Evolutionary conservation across 2,329 filamentous ascomycete genomes (phyloP).

Genomic region (Didymella pinodella): DNA sequence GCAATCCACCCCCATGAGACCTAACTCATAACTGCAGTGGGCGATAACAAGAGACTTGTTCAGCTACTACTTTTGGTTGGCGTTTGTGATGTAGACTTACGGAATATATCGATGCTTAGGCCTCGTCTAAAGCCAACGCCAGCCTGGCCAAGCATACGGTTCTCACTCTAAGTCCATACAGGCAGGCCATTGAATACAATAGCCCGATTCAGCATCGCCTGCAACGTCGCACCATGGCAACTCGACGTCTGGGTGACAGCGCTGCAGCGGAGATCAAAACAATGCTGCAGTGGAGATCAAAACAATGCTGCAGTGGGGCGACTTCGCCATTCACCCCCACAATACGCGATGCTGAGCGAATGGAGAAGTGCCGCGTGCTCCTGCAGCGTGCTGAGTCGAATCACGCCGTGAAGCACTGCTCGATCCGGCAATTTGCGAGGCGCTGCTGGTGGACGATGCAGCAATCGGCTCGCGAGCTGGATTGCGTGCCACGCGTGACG

Average conservation of each 20-base stretch:
- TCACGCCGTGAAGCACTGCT: conserved; percentile 8
- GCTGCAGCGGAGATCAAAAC: conserved; percentile 23
- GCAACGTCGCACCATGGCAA: conserved; percentile 2
- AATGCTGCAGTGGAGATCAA: conserved; percentile 19
- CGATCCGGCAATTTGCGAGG: conserved; percentile 15
- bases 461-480: conserved; percentile 18
- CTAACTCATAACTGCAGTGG: too few species aligned
- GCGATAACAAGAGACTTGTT: too few species aligned
- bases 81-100: too few species aligned
- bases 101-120: too few species aligned
- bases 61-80: too few species aligned
- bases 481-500: conserved; percentile 31
- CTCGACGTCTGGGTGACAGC: conserved; percentile 22
- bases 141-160: too few species aligned
- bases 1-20: too few species aligned
- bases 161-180: too few species aligned
- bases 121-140: too few species aligned
- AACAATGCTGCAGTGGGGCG: conserved; percentile 21
- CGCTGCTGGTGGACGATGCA: conserved; percentile 16
- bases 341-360: conserved; percentile 34
- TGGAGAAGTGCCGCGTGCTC: conserved; percentile 44
- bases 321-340: conserved; percentile 26
- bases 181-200: too few species aligned
- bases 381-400: conserved; percentile 40
- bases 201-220: too few species aligned